Evolutionary conservation across 805 yeast genomes (phyloP).

Genomic region (Alloascoidea hylecoeti): DNA sequence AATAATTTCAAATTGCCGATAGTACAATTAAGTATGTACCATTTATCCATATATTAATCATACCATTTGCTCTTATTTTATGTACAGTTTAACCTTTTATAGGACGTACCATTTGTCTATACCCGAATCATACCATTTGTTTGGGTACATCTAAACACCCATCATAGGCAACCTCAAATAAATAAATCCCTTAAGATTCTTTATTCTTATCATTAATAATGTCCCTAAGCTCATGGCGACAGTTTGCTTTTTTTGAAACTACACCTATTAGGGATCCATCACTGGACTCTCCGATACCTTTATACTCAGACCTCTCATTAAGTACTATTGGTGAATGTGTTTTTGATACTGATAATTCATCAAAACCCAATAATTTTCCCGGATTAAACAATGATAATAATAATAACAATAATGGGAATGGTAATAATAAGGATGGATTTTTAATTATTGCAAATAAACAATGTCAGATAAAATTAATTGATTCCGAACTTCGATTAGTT

Average conservation of each 20-base stretch:
- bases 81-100: no score
- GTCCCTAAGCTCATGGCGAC: constrained; percentile 41
- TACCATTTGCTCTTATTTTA: no score
- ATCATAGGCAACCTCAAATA: no score
- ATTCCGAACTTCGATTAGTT: constrained; percentile 29
- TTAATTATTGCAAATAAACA: constrained; percentile 47
- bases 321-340: not conserved
- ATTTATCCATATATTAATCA: no score
- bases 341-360: constrained; percentile 31
- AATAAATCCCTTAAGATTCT: not conserved
- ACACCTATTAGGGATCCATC: constrained; percentile 79
- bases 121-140: no score
- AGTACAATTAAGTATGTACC: no score
- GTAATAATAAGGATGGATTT: constrained; percentile 21
- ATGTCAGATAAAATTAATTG: constrained; percentile 41
- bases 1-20: no score
- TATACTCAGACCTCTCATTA: constrained; percentile 38
- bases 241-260: constrained; percentile 74
- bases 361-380: constrained; percentile 49
- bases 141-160: no score
- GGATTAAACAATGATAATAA: no score
- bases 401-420: no score
- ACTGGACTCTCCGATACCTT: constrained; percentile 40
- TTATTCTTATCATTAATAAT: constrained; percentile 4
- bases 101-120: no score